Evolutionary conservation across 2,329 filamentous ascomycete species (phyloP), one percentile per base, ranked within the genome.

Genomic region (Lecanosticta acicola): DNA sequence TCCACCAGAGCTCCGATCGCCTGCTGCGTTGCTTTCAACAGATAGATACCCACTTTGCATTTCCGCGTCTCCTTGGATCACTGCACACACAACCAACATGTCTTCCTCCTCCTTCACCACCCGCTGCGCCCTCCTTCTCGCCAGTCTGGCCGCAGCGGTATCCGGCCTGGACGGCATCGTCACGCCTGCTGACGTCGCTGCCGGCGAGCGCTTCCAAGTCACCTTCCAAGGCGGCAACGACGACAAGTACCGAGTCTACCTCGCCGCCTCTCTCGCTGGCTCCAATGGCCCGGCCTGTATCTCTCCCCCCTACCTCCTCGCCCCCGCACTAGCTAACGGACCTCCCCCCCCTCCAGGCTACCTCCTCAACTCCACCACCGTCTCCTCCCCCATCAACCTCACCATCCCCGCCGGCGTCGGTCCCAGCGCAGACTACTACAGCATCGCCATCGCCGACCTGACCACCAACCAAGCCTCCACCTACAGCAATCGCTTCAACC

Each of bases 371-470:
- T 57, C 56, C 9, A 64, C 59, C 10, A 49, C 56, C 32, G 56
- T 61, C 38, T 44, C 53, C 13, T 33, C 37, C 39, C 59, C 61
- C 4, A 43, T 63, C 34, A 55, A 54, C 42, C 49, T 66, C 19
- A 59, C 53, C 16, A 62, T 67, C 46, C 63, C 65, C 3, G 54
- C 61, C 33, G 43, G 51, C 35, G 56, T 66, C 14, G 63, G 63
- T 3, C 64, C 63, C 7, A 51, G 54, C 26, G 62, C 56, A 21
- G 41, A 54, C 39, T 62, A 61, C 43, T 63, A 66, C 53, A 56
- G 46, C 49, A 61, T 67, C 54, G 54, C 56, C 4, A 50, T 61
- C 35, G 48, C 51, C 14, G 56, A 59, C 48, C 38, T 61, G 45
- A 53, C 57, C 24, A 56, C 57, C 14, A 38, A 37, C 36, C 48